phyloP scores from a whole-genome alignment of 768 basidiomycete species.

The Mycena capillaripes region DNA sequence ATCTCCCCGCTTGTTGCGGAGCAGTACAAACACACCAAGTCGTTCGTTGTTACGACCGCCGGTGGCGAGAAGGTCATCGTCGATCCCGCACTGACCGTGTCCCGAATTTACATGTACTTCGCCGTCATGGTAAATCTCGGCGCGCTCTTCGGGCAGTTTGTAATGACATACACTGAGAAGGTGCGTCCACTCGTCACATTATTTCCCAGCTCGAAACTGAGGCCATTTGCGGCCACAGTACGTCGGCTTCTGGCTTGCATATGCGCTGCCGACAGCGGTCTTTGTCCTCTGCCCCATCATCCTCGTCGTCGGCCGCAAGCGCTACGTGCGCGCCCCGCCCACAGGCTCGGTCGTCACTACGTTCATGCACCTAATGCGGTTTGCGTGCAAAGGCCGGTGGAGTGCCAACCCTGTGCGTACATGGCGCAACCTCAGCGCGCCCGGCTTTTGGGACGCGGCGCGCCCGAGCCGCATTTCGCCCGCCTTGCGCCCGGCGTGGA shows the following conservation, averaged over 20 bases:
- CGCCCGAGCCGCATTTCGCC: constrained; percentile 54
- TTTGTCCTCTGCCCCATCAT: constrained; percentile 58
- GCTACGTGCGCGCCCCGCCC: constrained; percentile 54
- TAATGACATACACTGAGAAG: constrained; percentile 65
- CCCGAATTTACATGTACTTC: constrained; percentile 84
- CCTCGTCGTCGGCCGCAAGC: constrained; percentile 52
- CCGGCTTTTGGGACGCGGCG: constrained; percentile 66
- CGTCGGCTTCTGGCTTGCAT: constrained; percentile 46
- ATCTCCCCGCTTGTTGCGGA: constrained; percentile 86
- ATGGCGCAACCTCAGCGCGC: constrained; percentile 52
- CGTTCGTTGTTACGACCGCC: constrained; percentile 64
- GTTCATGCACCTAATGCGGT: constrained; percentile 45
- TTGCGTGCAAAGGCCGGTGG: constrained; percentile 50
- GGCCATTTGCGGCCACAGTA: constrained; percentile 11
- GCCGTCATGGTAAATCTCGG: constrained; percentile 75
- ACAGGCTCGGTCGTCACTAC: constrained; percentile 54
- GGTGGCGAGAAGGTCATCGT: constrained; percentile 81
- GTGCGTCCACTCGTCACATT: constrained; percentile 34
- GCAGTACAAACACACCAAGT: constrained; percentile 71
- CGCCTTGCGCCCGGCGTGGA: constrained; percentile 59
- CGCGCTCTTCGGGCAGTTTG: constrained; percentile 65
- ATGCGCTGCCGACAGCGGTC: constrained; percentile 41
- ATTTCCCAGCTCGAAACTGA: constrained; percentile 46
- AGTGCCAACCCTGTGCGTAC: constrained; percentile 52
- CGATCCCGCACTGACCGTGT: constrained; percentile 77